Base-by-base conservation (phyloP, 371 early-diverging fungal genomes). In the Saksenaea oblongispora region DNA sequence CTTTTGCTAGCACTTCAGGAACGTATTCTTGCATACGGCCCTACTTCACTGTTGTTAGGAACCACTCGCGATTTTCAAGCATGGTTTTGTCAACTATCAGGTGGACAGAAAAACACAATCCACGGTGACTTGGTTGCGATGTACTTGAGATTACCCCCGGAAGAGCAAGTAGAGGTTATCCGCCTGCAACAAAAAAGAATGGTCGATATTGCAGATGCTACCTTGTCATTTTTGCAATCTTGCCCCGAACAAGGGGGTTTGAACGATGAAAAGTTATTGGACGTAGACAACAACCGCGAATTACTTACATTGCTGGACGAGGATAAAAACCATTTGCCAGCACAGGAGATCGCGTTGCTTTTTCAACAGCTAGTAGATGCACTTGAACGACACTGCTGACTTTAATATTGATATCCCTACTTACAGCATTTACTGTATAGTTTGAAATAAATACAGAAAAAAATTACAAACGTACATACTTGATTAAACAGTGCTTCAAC, bases 121-220 rank as follows among this genome's bases (percentile, higher is more conserved):
- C 65, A 74, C 59, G 78, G 78, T 8, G 78, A 78, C 51, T 17
- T 77, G n/a, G 22, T 68, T 10, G 34, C 34, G 28, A 54, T 61
- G 18, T 68, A 53, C 41, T 17, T 59, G 14, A 63, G 68, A 17
- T 53, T 68, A 14, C 7, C 61, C 15, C 26, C 31, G 13, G 22
- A 17, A 18, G 57, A 56, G 35, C 57, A 56, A 17, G 51, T 18
- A 22, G 24, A 47, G 5, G 22, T 47, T 22, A 11, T 47, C 22
- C 22, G 51, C 22, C 24, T 47, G 3, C 51, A 47, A 22, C 51
- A 47, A 11, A 47, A 47, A 47, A 24, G 9, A 22, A 47, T 47
- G 51, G 4, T 47, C 10, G 51, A 47, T 10, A 47, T 47, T 0
- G 11, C 24, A 10, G 51, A 47, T 4, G 51, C 51, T 22, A 47